Evolutionary conservation across 208 protist species (phyloP), one percentile per base, ranked within the genome.

Genomic region (Leishmania turanica): DNA sequence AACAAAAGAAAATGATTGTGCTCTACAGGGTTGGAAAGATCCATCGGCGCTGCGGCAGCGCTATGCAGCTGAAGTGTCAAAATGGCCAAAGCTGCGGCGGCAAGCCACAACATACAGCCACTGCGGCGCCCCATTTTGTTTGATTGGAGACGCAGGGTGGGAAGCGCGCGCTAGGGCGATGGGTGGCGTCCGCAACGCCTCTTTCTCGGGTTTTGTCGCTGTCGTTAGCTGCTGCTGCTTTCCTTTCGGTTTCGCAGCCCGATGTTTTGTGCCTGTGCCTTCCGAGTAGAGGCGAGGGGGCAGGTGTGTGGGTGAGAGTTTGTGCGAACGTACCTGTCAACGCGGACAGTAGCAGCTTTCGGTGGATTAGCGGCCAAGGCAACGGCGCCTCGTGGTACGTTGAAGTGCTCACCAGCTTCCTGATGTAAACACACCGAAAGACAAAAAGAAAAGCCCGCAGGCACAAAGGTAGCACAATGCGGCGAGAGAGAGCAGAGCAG

Each of bases 1-100:
- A 85, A 82, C 27, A 69, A 11, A 69, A 85, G 40, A 42, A 75
- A 15, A 70, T 85, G 77, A 34, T 78, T 37, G 75, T 71, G 82
- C 77, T 69, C 71, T 49, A 82, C 72, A 11, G 72, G 64, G 31
- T 69, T 47, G 13, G 82, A 75, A 17, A 75, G 27, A 53, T 85
- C 77, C 1, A 82, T 74, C 4, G 72, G 40, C 17, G 68, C 64
- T 4, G 77, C 77, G 8, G 13, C 3, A 24, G 45, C 49, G n/a
- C 53, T n/a, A 42, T 40, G 54, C 37, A n/a, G 37, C 53, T 37
- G 53, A 40, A 77, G 8, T 19, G 74, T 37, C 7, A 21, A 15
- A 21, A 73, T 11, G 24, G 60, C 51, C 17, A 74, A 13, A 19
- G 64, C 64, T 4, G 64, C 54, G 65, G 31, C 74, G 27, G n/a